Conservation (phyloP, 768 basidiomycete species). For the Rhodotorula graminis region DNA sequence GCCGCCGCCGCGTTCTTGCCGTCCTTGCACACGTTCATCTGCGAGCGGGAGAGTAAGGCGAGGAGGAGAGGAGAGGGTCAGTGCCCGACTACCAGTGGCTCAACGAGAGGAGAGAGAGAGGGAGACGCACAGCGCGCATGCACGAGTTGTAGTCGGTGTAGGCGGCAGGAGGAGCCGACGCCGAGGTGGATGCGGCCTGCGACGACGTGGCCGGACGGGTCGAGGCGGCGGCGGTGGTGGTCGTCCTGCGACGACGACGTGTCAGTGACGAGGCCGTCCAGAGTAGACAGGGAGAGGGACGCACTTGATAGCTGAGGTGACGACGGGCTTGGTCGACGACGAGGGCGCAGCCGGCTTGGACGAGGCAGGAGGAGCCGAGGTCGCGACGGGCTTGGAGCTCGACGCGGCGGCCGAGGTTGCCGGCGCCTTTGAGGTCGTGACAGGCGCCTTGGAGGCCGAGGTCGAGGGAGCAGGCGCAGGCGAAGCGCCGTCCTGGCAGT, state of each 20-base stretch:
- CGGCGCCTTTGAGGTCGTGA: not conserved
- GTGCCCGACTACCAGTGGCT: no score
- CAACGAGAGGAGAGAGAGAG: no score
- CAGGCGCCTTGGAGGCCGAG: not conserved
- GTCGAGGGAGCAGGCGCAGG: not conserved
- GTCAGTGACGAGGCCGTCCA: no score
- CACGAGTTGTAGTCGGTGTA: constrained; percentile 9
- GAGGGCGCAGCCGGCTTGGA: not conserved
- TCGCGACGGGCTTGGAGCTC: not conserved
- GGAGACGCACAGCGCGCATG: not conserved
- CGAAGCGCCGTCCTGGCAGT: constrained; percentile 1
- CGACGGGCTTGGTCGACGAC: no score
- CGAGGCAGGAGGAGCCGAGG: not conserved
- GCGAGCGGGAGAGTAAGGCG: no score
- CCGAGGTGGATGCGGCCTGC: not conserved
- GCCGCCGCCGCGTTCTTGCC: not conserved
- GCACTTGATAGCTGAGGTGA: no score
- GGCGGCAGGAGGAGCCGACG: not conserved
- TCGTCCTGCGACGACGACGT: not conserved
- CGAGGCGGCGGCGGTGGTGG: not conserved
- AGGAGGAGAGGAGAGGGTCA: no score
- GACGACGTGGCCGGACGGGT: not conserved
- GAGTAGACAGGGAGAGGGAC: no score
- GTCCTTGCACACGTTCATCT: no score
- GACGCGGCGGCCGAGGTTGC: not conserved